phyloP scores from a whole-genome alignment of 768 basidiomycete genomes.

The Clitopilus passeckerianus region DNA sequence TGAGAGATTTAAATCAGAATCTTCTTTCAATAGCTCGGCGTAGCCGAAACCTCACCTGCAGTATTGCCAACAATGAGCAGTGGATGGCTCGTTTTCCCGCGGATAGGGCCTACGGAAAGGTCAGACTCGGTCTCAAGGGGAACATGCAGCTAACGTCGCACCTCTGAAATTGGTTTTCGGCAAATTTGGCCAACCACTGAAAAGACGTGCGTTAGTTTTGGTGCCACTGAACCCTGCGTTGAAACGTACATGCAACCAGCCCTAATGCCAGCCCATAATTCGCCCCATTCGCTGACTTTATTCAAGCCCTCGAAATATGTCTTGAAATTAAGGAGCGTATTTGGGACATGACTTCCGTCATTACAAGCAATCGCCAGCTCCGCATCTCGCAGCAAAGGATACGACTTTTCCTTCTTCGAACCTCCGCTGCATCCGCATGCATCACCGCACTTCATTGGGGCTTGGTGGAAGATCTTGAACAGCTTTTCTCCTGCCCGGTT shows the following conservation, averaged over 20 bases:
- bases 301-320: conserved; percentile 19
- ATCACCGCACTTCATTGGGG: not conserved
- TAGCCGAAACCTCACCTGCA: conserved; percentile 11
- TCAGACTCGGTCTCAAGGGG: not conserved
- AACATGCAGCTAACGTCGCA: not conserved
- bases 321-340: conserved; percentile 19
- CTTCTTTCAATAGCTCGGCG: not conserved
- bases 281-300: conserved; percentile 23
- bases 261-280: conserved; percentile 22
- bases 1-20: not conserved
- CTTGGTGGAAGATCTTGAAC: conserved; percentile 11
- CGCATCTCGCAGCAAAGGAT: conserved; percentile 10
- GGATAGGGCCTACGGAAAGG: conserved; percentile 16
- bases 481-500: conserved; percentile 22
- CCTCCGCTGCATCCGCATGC: conserved; percentile 15
- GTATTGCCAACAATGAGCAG: conserved; percentile 21
- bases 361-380: conserved; percentile 23
- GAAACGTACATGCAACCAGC: conserved; percentile 25
- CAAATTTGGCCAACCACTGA: conserved; percentile 18
- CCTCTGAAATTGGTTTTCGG: conserved; percentile 18
- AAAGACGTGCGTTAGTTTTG: not conserved
- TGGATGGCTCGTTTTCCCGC: conserved; percentile 24
- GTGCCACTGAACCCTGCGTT: not conserved
- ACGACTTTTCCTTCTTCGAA: not conserved
- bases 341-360: conserved; percentile 27